A percentile compares a stretch with the other conserved stretches of the same genome.
Evolutionary conservation across 129 eudicot genomes (phyloP).

Genomic region (Escallonia rubra): DNA sequence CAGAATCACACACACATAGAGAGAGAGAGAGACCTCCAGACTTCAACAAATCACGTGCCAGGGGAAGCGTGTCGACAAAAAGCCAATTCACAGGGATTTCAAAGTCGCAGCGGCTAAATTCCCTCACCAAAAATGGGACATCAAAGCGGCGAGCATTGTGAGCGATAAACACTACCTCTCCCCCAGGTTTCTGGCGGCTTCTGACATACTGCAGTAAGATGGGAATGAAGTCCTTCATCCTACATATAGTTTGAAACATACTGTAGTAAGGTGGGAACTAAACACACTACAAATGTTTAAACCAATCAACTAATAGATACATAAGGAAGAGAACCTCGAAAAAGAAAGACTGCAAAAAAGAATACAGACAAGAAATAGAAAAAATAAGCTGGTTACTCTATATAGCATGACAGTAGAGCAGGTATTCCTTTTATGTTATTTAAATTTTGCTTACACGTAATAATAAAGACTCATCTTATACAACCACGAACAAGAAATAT

Average conservation of each 20-base stretch:
- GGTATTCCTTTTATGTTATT: too few species aligned
- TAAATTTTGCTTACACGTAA: too few species aligned
- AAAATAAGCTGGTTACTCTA: neutral
- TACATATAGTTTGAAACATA: constrained; percentile 9
- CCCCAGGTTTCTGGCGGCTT: constrained; percentile 85
- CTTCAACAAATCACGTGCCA: constrained; percentile 53
- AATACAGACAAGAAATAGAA: too few species aligned
- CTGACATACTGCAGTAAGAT: constrained; percentile 52
- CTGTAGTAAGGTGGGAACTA: too few species aligned
- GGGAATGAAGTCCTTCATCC: constrained; percentile 95
- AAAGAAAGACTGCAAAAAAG: too few species aligned
- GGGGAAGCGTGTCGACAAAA: constrained; percentile 64
- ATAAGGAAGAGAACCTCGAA: too few species aligned
- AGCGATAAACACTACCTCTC: constrained; percentile 50
- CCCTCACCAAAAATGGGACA: constrained; percentile 66
- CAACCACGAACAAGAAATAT: too few species aligned
- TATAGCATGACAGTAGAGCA: too few species aligned
- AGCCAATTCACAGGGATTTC: constrained; percentile 71
- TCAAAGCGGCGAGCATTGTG: constrained; percentile 76
- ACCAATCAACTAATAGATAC: too few species aligned
- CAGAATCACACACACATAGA: neutral
- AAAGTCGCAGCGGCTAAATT: constrained; percentile 57
- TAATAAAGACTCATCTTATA: too few species aligned
- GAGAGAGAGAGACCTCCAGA: constrained; percentile 43
- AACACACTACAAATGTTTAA: too few species aligned